phyloP scores from a whole-genome alignment of 75 land plant species.

The Azolla pinnata region DNA sequence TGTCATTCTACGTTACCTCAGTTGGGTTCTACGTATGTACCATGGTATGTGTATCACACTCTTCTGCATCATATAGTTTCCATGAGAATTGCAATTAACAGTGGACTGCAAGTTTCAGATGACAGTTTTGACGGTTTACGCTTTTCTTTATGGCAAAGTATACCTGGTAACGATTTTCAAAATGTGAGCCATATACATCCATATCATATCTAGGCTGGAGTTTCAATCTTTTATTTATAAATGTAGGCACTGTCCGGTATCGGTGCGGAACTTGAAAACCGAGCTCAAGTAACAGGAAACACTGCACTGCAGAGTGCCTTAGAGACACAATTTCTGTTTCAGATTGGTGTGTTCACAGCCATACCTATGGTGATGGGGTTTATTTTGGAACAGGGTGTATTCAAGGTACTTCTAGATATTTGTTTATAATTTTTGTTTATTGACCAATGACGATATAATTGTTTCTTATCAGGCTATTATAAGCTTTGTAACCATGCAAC shows the following conservation, averaged over 20 bases:
- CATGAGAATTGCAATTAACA: too few relatives aligned
- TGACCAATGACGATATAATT: constrained; percentile 4
- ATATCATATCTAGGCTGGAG: too few relatives aligned
- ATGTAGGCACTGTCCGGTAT: constrained; percentile 85
- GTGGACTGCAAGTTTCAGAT: too few relatives aligned
- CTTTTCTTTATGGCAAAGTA: constrained; percentile 77
- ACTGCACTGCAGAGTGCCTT: constrained; percentile 78
- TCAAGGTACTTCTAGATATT: constrained; percentile 34
- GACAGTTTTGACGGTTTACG: constrained; percentile 76
- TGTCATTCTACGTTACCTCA: constrained; percentile 76
- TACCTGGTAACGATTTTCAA: constrained; percentile 51
- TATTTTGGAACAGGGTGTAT: constrained; percentile 67
- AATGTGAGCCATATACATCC: too few relatives aligned
- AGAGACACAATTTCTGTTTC: constrained; percentile 77
- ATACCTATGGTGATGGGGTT: constrained; percentile 90
- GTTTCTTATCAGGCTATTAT: constrained; percentile 59
- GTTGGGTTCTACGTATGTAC: constrained; percentile 81
- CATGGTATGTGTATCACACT: constrained; percentile 60
- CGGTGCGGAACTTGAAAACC: constrained; percentile 33
- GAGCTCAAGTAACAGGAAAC: constrained; percentile 40
- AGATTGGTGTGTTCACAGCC: constrained; percentile 90
- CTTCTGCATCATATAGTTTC: too few relatives aligned
- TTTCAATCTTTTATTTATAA: background rate
- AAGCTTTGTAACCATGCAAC: constrained; percentile 74
- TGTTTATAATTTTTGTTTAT: background rate